These are phyloP conservation scores for Lachancea kluyveri DNA, from an alignment of 805 yeast genomes.

Conservation along the genomic window DNA sequence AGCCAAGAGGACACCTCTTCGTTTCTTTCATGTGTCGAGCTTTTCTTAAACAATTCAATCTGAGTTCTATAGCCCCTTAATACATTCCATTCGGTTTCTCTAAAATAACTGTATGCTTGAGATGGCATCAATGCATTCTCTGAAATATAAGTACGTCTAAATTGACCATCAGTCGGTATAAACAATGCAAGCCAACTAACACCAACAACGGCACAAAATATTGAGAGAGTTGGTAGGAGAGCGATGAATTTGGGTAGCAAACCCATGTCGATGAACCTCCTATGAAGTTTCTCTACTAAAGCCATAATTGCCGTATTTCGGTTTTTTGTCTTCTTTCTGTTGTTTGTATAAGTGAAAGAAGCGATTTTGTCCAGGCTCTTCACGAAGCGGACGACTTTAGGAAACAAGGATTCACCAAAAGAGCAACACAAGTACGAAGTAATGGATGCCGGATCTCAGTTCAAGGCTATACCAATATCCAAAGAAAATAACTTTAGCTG, in stretches of 20 bases:
- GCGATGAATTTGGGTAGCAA: slow-evolving; percentile 40
- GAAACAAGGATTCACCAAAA: too few species aligned
- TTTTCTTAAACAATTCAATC: slow-evolving; percentile 33
- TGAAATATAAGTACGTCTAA: slow-evolving; percentile 75
- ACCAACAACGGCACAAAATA: slow-evolving; percentile 40
- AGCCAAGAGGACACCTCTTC: slow-evolving; percentile 51
- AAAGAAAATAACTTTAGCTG: slow-evolving; percentile 38
- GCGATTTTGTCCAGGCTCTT: too few species aligned
- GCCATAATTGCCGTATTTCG: slow-evolving; percentile 38
- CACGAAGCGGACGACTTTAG: too few species aligned
- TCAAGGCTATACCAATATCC: slow-evolving; percentile 28
- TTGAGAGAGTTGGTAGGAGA: slow-evolving; percentile 38
- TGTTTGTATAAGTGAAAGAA: background rate
- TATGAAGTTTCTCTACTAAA: slow-evolving; percentile 39
- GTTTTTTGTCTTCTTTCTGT: background rate
- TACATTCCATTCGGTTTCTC: slow-evolving; percentile 92
- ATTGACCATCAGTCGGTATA: slow-evolving; percentile 78
- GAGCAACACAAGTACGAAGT: too few species aligned
- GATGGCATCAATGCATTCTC: slow-evolving; percentile 98
- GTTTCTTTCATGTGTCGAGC: slow-evolving; percentile 34
- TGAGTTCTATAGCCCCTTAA: slow-evolving; percentile 70
- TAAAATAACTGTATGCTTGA: slow-evolving; percentile 84
- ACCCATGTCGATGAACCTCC: slow-evolving; percentile 39
- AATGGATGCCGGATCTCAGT: too few species aligned
- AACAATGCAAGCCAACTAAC: slow-evolving; percentile 48